A percentile compares a stretch with the other conserved stretches of the same genome.
phyloP scores from a whole-genome alignment of 371 early-diverging fungal species.

The Choanephora cucurbitarum region DNA sequence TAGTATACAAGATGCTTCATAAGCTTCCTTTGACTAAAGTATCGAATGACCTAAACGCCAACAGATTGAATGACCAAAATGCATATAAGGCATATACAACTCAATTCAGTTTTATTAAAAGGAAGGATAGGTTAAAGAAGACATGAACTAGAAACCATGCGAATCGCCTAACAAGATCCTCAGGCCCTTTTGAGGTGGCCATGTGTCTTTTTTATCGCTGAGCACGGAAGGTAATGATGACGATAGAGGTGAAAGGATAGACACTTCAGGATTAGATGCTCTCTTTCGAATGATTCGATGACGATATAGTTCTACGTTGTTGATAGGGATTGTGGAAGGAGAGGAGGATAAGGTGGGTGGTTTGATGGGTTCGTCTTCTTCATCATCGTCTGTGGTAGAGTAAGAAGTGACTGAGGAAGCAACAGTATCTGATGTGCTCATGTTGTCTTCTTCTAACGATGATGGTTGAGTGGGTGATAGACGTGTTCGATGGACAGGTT shows the following conservation, averaged over 20 bases:
- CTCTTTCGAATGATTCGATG: conserved; percentile 46
- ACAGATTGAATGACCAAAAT: no score
- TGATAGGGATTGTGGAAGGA: neutral
- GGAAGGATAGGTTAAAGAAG: conserved; percentile 1
- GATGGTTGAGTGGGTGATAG: neutral
- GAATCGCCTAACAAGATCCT: conserved; percentile 34
- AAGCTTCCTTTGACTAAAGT: no score
- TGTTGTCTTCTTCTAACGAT: neutral
- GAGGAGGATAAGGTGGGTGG: neutral
- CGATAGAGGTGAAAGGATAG: neutral
- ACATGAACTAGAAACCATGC: conserved; percentile 8
- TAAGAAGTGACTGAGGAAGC: neutral
- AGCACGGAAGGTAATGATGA: neutral
- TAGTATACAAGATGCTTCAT: no score
- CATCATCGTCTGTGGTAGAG: conserved; percentile 2
- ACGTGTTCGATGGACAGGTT: conserved; percentile 6
- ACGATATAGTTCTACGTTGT: conserved; percentile 34
- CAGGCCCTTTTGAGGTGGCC: conserved; percentile 40
- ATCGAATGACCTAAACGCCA: no score
- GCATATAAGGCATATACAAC: no score
- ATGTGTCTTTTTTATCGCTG: conserved; percentile 6
- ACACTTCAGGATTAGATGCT: conserved; percentile 33
- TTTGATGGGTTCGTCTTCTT: conserved; percentile 9
- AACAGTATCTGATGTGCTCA: conserved; percentile 2
- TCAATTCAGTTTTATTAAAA: conserved; percentile 2